A percentile compares a stretch with the other conserved stretches of the same genome.
phyloP scores from a whole-genome alignment of 208 protist species.

The Polymyxa betae region DNA sequence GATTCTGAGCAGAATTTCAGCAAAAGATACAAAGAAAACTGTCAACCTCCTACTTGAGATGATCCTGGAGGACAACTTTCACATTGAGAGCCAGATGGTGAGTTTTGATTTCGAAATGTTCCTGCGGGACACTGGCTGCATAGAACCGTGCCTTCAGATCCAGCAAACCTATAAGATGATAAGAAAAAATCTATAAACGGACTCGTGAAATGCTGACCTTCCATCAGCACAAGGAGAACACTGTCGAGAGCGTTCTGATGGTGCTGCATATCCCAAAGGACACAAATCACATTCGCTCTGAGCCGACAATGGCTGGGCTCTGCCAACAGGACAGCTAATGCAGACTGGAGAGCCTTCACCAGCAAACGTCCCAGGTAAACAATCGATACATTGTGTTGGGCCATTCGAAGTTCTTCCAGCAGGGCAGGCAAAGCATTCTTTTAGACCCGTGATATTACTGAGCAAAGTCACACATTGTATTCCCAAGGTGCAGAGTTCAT shows the following conservation, averaged over 20 bases:
- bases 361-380: slow-evolving; percentile 14
- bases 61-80: not conserved
- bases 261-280: not conserved
- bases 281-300: not conserved
- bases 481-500: too few relatives aligned
- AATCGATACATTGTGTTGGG: not conserved
- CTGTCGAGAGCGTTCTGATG: not conserved
- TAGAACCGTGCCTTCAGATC: not conserved
- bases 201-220: not conserved
- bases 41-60: not conserved
- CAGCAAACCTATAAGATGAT: not conserved
- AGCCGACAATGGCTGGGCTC: not conserved
- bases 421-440: not conserved
- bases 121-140: not conserved
- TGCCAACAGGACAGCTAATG: slow-evolving; percentile 5
- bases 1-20: too few relatives aligned
- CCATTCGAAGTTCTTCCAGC: not conserved
- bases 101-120: not conserved
- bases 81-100: not conserved
- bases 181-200: not conserved
- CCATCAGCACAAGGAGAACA: not conserved
- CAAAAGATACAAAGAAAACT: too few relatives aligned
- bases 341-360: not conserved
- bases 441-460: not conserved
- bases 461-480: not conserved